Evolutionary conservation across 805 yeast genomes (phyloP).

Genomic region (Yamadazyma scolyti): DNA sequence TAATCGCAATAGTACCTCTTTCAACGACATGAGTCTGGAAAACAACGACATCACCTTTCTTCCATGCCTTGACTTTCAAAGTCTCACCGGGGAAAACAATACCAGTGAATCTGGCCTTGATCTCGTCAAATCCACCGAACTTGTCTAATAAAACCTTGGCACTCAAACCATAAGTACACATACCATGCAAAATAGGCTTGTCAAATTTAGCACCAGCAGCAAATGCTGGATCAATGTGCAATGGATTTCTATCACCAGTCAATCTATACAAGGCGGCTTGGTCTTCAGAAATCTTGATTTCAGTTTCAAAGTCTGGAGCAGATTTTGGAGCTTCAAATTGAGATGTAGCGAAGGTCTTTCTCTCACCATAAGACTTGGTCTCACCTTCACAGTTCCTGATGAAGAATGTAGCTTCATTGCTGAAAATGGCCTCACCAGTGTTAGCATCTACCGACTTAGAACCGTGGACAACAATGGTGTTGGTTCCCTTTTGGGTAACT

Average conservation of each 20-base stretch:
- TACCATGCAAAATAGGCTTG: conserved; percentile 88
- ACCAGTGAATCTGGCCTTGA: conserved; percentile 87
- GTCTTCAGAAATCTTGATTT: conserved; percentile 57
- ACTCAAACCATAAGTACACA: conserved; percentile 81
- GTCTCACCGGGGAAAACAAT: conserved; percentile 95
- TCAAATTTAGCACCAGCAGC: conserved; percentile 86
- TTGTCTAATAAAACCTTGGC: conserved; percentile 73
- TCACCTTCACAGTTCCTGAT: conserved; percentile 69
- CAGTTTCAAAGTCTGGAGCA: conserved; percentile 63
- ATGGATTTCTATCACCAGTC: conserved; percentile 92
- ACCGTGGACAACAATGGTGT: conserved; percentile 74
- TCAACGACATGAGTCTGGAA: conserved; percentile 84
- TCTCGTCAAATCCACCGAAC: conserved; percentile 77
- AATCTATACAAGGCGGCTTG: conserved; percentile 89
- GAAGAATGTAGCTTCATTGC: conserved; percentile 82
- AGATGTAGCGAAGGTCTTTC: conserved; percentile 59
- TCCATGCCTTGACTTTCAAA: conserved; percentile 81
- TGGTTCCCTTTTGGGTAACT: conserved; percentile 79
- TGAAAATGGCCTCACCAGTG: conserved; percentile 67
- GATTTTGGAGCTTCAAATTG: conserved; percentile 60
- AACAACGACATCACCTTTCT: conserved; percentile 60
- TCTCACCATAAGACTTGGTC: conserved; percentile 43
- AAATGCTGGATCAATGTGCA: conserved; percentile 89
- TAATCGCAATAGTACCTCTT: conserved; percentile 73
- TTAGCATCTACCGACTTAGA: conserved; percentile 63